Conservation (phyloP, 2,329 filamentous ascomycete species). For the Simplicillium aogashimaense region DNA sequence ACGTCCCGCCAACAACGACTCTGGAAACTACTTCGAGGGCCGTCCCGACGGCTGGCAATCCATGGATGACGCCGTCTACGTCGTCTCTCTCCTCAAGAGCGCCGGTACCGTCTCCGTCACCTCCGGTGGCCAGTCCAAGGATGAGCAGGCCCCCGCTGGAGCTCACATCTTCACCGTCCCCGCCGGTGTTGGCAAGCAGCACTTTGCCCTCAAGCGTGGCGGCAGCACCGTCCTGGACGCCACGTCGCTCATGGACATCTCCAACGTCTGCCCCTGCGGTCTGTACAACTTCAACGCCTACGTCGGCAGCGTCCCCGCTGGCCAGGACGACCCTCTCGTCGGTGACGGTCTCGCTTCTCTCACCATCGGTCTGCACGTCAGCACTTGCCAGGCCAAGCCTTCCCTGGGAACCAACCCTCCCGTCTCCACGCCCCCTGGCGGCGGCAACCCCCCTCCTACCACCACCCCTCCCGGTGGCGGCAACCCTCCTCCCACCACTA, state of each 20-base stretch:
- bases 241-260: constrained; percentile 7
- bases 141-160: constrained; percentile 18
- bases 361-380: constrained; percentile 18
- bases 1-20: constrained; percentile 28
- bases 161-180: constrained; percentile 13
- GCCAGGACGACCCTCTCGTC: constrained; percentile 13
- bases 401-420: constrained; percentile 18
- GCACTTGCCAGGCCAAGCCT: constrained; percentile 18
- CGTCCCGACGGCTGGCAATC: constrained; percentile 38
- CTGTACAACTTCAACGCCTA: constrained; percentile 8
- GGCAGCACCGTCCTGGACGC: constrained; percentile 3
- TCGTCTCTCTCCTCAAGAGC: constrained; percentile 38
- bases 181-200: constrained; percentile 6
- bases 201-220: constrained; percentile 3
- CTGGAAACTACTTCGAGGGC: constrained; percentile 41
- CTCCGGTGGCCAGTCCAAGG: constrained; percentile 31
- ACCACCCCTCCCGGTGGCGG: constrained; percentile 6
- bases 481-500: constrained; percentile 11
- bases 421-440: neutral
- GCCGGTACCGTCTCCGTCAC: constrained; percentile 32
- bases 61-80: constrained; percentile 39
- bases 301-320: constrained; percentile 6
- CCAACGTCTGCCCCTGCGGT: constrained; percentile 8
- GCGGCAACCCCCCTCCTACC: neutral
- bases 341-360: constrained; percentile 15